These are phyloP conservation scores for Wallacemonas rigidus DNA, from an alignment of 208 protist species.

Conservation along the genomic window DNA sequence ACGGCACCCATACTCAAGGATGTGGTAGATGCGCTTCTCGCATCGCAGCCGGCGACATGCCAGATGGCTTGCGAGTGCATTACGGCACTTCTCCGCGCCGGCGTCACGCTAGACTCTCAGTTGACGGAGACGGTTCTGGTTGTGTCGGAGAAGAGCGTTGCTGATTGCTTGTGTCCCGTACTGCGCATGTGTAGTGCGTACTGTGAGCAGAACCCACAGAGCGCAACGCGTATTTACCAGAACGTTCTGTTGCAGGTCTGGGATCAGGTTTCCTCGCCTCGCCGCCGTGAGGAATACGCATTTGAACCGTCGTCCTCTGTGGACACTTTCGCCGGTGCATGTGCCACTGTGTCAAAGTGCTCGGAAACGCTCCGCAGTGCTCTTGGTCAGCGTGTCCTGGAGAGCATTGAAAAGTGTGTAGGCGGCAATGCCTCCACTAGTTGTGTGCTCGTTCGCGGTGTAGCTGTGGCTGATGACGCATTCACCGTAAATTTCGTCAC, in stretches of 20 bases:
- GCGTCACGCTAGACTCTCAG: not conserved
- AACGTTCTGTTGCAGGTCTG: not conserved
- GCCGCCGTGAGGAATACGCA: conserved; percentile 2
- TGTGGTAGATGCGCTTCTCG: not conserved
- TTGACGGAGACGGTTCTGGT: not conserved
- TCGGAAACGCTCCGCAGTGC: not conserved
- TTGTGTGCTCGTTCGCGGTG: conserved; percentile 7
- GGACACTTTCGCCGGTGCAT: not conserved
- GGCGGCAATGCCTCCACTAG: not conserved
- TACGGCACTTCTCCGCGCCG: conserved; percentile 12
- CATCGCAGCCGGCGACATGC: not conserved
- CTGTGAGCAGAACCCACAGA: conserved; percentile 1
- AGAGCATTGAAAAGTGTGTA: not conserved
- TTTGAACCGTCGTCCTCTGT: not conserved
- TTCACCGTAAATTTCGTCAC: conserved; percentile 20
- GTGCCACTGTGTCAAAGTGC: conserved; percentile 1
- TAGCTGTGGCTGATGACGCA: conserved; percentile 22
- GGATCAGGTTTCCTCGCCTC: not conserved
- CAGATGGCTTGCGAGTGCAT: not conserved
- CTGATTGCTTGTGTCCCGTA: not conserved
- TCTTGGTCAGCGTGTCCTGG: not conserved
- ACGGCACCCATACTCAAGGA: not conserved
- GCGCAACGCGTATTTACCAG: conserved; percentile 6
- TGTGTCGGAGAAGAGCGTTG: not conserved
- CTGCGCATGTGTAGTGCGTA: conserved; percentile 12